Base-by-base conservation (phyloP, 1,284 basidiomycete species). In the Fomitopsis schrenkii region DNA sequence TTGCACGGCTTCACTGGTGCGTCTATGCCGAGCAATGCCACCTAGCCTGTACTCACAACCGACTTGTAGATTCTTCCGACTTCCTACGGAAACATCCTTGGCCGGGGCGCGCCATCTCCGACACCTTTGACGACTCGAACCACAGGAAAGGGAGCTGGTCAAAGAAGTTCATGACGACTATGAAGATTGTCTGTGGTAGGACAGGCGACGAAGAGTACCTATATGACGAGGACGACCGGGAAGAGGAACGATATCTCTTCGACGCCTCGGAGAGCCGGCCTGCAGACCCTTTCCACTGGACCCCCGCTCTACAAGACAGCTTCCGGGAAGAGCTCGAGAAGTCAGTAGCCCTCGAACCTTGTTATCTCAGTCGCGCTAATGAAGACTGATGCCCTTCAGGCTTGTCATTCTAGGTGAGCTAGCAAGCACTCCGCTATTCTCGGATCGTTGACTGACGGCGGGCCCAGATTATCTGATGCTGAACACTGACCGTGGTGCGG, bases 251-350 rank as follows among this genome's bases (percentile, higher is more conserved):
- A 38, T 80, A 79, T 57, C 75, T 87, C 33, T 88, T 84, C 66
- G 86, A 91, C 68, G 82, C 78, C 8, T 85, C 83, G 2, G 86
- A 90, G 66, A 73, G 74, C 54, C 81, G 82, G 46, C 74, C 78
- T 26, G 77, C 79, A 59, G 74, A 82, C 55, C 84, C 86, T 1
- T 95, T 95, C 72, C 89, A 89, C 72, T 97, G 93, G 94, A 91
- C 84, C 58, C 82, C 82, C 60, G 77, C 79, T 22, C 78, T 94
- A 41, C 92, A 94, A 68, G 83, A 88, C 66, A 88, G 86, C 64
- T 95, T 96, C 72, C 82, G 92, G 59, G 88, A 93, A 70, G 93
- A 95, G 68, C 79, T 96, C 35, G 95, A 97, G 74, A 94, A 94
- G 86, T 91, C 67, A 66, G 83, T 71, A 3, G 41, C 4, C 17